Evolutionary conservation across 129 eudicot genomes (phyloP), one percentile per base, ranked within the genome.

Genomic region (Chrysanthemum seticuspe): DNA sequence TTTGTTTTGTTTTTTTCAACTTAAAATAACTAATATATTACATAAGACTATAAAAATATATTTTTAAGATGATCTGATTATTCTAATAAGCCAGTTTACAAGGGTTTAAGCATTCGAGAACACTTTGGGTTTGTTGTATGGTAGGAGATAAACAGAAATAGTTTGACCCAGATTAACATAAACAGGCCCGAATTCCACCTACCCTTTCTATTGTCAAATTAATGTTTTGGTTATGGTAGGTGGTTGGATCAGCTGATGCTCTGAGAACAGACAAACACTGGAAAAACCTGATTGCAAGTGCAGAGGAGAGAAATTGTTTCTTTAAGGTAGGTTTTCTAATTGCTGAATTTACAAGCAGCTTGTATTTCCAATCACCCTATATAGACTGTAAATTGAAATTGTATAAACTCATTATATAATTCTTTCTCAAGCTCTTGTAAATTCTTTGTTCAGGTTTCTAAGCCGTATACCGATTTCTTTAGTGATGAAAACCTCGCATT

Each of bases 241-340:
- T 95, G 71, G 97, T 95, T 72, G 99, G 99, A 58, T 83, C 88
- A 13, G 91, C 89, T 40, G 82, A 86, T 64, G 83, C 99, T 6
- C 77, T 95, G 74, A 95, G 76, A 87, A 62, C 74, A 73, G 93
- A 88, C 66, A 62, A 86, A 68, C 96, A 88, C 78, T 91, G 99
- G 99, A 68, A 83, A 71, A 90, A 84, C 83, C 89, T 94, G 29
- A 78, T 95, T 44, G 81, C 87, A 79, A 83, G 87, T 76, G 97
- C 99, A 50, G 96, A 90, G 82, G 74, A 83, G 88, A 83, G 91
- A 59, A 79, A 82, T 52, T 76, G 62, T 59, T 83, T 91, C 55
- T 73, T 76, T 76, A 83, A 95, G 99, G 99, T 86, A 60, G 14
- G 67, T 53, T 72, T 68, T 53, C 12, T 31, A 15, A 10, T 19